Evolutionary conservation across 2,329 filamentous ascomycete species (phyloP), one percentile per base, ranked within the genome.

Genomic region (Colletotrichum sp.): DNA sequence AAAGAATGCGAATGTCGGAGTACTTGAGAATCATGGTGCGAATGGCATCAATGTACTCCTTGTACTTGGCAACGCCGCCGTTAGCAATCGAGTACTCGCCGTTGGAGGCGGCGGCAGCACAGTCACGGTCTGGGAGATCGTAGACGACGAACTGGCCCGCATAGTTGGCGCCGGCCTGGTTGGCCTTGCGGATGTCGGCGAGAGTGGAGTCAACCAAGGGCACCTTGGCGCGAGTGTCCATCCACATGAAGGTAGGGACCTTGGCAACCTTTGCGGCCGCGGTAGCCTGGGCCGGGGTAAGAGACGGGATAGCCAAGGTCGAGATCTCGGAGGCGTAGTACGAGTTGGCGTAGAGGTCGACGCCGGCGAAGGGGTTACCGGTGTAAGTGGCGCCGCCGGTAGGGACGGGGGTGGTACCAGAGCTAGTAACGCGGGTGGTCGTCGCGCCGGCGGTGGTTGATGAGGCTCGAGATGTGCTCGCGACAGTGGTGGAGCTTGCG

Each of bases 71-170:
- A 34, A 87, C 83, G 70, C 90, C 89, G n/a, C 86, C 85, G 71
- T 90, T 82, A 59, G 86, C 87, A 39, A 91, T 86, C 7, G 86
- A 82, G 75, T 86, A 89, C 81, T 92, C 90, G 81, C 90, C 90
- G 79, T 91, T 91, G 78, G 89, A 90, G 14, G 90, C 90, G 10
- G 87, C 86, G 6, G 90, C 90, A 32, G 89, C 86, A 79, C 90
- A 92, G 83, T 92, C 90, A 81, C 90, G 88, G 79, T 91, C 89
- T 14, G 90, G 90, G 4, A 92, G 86, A 81, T 92, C 87, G 80
- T 92, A 92, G 71, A 92, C 87, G 68, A 91, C 90, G 60, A 91
- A 86, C 66, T 87, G 85, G 7, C 85, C 89, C 13, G 86, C 87
- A 74, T 89, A 87, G 67, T 84, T 83, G 28, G 78, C 81, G 10